Percentiles rank a stretch among this genome's conserved stretches.
These are phyloP conservation scores for Herpotrichia juniperi DNA, from an alignment of 2,329 filamentous ascomycete species.

Conservation along the genomic window DNA sequence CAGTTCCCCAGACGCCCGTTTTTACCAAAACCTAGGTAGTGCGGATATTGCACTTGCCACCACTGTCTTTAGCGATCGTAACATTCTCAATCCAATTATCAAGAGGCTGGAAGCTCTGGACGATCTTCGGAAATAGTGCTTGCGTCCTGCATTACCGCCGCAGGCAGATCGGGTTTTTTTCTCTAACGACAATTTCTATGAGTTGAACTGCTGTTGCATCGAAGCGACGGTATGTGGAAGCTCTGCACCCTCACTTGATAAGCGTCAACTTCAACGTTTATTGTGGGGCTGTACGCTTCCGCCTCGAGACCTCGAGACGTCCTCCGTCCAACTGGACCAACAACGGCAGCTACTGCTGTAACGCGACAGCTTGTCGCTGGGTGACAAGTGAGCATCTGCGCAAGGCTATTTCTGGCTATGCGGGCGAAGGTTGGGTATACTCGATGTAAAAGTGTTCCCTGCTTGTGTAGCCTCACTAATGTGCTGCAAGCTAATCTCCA, in stretches of 20 bases:
- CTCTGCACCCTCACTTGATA: slow-evolving; percentile 20
- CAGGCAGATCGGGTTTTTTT: slow-evolving; percentile 14
- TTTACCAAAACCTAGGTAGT: slow-evolving; percentile 9
- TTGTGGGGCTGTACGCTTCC: slow-evolving; percentile 17
- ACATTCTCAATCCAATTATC: slow-evolving; percentile 18
- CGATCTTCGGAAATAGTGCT: slow-evolving; percentile 23
- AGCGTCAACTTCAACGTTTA: slow-evolving; percentile 15
- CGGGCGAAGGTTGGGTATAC: slow-evolving; percentile 17
- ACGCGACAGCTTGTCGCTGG: slow-evolving; percentile 25
- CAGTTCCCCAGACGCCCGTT: neutral
- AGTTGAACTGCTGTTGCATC: slow-evolving; percentile 14
- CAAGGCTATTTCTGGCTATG: slow-evolving; percentile 27
- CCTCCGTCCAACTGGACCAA: slow-evolving; percentile 19
- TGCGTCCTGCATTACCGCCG: slow-evolving; percentile 32
- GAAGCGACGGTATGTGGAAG: slow-evolving; percentile 21
- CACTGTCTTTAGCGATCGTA: slow-evolving; percentile 23
- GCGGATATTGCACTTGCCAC: slow-evolving; percentile 12
- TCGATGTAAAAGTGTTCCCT: slow-evolving; percentile 28
- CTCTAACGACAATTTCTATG: neutral
- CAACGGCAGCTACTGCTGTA: slow-evolving; percentile 28
- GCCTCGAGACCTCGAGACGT: slow-evolving; percentile 24
- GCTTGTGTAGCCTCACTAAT: slow-evolving; percentile 40
- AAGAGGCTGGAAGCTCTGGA: slow-evolving; percentile 15
- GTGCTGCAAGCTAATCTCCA: slow-evolving; percentile 36
- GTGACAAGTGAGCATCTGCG: slow-evolving; percentile 31